phyloP scores from a whole-genome alignment of 116 monocot genomes.

The Dioscorea cayenensis region DNA sequence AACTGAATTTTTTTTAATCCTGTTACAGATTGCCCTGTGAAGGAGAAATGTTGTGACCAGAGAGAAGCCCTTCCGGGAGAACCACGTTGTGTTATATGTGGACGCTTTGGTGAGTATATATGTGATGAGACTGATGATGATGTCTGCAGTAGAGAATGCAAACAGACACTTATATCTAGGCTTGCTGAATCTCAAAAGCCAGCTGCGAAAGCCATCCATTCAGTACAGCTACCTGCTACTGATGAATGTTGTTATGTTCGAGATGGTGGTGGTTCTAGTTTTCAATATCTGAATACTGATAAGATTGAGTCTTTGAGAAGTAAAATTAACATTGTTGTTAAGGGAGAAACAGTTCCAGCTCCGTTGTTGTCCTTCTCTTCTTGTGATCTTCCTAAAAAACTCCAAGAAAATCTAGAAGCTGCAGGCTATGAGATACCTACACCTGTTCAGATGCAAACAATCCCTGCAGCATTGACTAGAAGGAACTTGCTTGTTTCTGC shows the following conservation, averaged over 20 bases:
- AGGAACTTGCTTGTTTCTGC: constrained; percentile 73
- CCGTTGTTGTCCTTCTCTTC: constrained; percentile 56
- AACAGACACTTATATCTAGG: constrained; percentile 1
- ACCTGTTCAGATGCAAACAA: constrained; percentile 77
- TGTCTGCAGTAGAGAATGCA: constrained; percentile 64
- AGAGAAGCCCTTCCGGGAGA: constrained; percentile 61
- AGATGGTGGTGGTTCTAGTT: constrained; percentile 21
- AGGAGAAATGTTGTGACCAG: constrained; percentile 49
- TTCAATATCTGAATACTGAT: constrained; percentile 10
- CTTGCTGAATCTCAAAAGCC: background rate
- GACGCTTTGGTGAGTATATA: constrained; percentile 66
- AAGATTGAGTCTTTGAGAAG: constrained; percentile 43
- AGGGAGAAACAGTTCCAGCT: constrained; percentile 42
- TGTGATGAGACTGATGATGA: constrained; percentile 76
- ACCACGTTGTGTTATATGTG: constrained; percentile 49
- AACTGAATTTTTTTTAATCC: background rate
- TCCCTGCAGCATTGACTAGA: constrained; percentile 50
- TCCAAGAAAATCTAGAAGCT: constrained; percentile 56
- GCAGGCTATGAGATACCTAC: constrained; percentile 70
- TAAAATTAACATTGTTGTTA: constrained; percentile 45
- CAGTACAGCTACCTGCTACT: constrained; percentile 22
- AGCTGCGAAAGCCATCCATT: background rate
- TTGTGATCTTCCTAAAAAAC: constrained; percentile 58
- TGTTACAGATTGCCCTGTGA: constrained; percentile 16
- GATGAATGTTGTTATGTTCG: constrained; percentile 82